phyloP scores from a whole-genome alignment of 176 grass and related monocot species.

The Carex littledalei region DNA sequence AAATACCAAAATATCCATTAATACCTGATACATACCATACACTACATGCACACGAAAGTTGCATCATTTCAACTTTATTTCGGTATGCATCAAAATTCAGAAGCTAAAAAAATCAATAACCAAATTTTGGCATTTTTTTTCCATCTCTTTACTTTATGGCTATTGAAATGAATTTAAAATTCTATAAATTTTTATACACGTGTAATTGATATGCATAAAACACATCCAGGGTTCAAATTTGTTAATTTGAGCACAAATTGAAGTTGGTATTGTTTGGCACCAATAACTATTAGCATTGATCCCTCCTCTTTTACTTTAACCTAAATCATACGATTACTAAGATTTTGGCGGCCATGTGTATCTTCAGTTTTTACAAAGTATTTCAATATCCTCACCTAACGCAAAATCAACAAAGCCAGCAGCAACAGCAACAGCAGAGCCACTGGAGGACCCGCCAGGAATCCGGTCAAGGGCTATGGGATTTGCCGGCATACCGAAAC shows the following conservation, averaged over 20 bases:
- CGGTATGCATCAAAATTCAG: not conserved
- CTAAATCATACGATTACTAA: not conserved
- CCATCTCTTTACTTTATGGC: not conserved
- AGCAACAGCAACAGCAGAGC: constrained; percentile 91
- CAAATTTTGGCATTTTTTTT: not conserved
- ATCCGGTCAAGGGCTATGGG: constrained; percentile 47
- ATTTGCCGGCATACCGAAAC: constrained; percentile 80
- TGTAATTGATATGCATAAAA: not conserved
- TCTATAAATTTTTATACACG: not conserved
- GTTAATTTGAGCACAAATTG: not conserved
- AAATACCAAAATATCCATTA: not conserved
- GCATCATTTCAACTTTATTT: not conserved
- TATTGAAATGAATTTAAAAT: not conserved
- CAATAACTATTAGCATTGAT: not conserved
- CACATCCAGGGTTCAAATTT: not conserved
- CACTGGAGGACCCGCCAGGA: constrained; percentile 93
- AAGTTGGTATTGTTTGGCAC: not conserved
- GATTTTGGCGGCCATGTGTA: not conserved
- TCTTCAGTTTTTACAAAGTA: not conserved
- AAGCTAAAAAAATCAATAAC: not conserved
- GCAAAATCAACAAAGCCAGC: constrained; percentile 85
- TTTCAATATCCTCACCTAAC: constrained; percentile 52
- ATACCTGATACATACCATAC: not conserved
- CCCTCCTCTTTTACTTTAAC: not conserved
- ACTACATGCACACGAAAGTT: not conserved